Evolutionary conservation across 2,329 filamentous ascomycete genomes (phyloP), one percentile per base, ranked within the genome.

Genomic region (Aspergillus versicolor): DNA sequence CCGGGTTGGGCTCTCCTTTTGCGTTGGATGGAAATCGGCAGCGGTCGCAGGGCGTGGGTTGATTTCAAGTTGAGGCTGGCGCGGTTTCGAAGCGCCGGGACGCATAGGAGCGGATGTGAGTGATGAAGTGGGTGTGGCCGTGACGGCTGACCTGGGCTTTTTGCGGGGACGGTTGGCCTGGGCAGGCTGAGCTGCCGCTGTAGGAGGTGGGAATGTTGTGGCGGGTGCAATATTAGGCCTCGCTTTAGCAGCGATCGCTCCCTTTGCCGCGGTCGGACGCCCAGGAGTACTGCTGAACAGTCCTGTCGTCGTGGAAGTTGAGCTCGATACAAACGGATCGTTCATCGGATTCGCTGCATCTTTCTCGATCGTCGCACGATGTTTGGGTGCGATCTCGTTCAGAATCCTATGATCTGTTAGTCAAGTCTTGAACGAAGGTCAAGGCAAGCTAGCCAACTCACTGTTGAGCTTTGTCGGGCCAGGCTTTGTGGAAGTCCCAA

Each of bases 241-340:
- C 75, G 91, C 92, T 69, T 93, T 89, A 5, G 91, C 92, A 67
- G 91, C 78, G 81, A 97, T 92, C 3, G 90, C 82, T 67, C 96
- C 92, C 61, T 90, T 88, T 22, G 97, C 75, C 24, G 97, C 75
- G 11, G 89, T 90, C 11, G 75, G 76, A 38, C 82, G 68, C 41
- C 65, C 61, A 38, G 63, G 56, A 7, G 61, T 62, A 44, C 60
- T 63, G 32, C 54, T 65, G 22, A 62, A 34, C 22, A 61, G 41
- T 8, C 47, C 60, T 52, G 64, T 63, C 19, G 60, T 62, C 27
- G 65, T 56, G 17, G 65, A 43, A 37, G 57, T 51, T 37, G 64
- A 49, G 30, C 58, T 66, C 50, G 59, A 49, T 41, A 58, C 51
- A 38, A 60, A 45, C 17, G 64, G 54, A 44, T 63, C 60, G 19